Percentiles rank a stretch among this genome's conserved stretches.
Evolutionary conservation across 208 protist species (phyloP).

Genomic region (Trypanosoma conorhini): DNA sequence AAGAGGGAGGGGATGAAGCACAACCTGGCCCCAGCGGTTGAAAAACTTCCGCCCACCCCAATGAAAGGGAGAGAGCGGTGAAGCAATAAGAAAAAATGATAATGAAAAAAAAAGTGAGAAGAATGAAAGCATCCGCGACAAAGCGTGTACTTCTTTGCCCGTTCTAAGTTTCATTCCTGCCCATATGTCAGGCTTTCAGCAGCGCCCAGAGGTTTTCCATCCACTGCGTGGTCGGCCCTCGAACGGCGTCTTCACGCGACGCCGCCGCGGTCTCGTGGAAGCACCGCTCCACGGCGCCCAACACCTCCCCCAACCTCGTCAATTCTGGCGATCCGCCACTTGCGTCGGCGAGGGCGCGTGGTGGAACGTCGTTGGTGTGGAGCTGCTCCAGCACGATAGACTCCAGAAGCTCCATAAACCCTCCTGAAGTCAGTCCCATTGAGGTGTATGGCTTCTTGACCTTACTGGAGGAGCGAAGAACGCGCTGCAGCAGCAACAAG

Average conservation of each 20-base stretch:
- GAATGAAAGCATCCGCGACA: too few relatives aligned
- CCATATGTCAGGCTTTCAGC: too few relatives aligned
- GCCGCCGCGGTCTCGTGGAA: constrained; percentile 15
- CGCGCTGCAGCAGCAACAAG: constrained; percentile 41
- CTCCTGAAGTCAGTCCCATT: constrained; percentile 17
- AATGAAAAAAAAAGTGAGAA: too few relatives aligned
- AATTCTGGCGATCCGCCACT: not conserved
- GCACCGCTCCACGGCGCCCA: constrained; percentile 19
- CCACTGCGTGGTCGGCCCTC: constrained; percentile 4
- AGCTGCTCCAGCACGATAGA: constrained; percentile 18
- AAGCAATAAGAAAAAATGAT: too few relatives aligned
- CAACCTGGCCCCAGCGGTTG: too few relatives aligned
- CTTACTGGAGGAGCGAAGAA: not conserved
- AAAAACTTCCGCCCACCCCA: too few relatives aligned
- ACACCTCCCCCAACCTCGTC: constrained; percentile 17
- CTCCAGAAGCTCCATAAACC: constrained; percentile 29
- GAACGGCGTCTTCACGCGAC: not conserved
- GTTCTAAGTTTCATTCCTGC: too few relatives aligned
- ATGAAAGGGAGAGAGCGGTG: too few relatives aligned
- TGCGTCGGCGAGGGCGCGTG: not conserved
- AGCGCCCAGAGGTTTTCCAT: not conserved
- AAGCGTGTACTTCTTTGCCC: too few relatives aligned
- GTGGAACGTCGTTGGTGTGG: not conserved
- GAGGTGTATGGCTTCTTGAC: constrained; percentile 12
- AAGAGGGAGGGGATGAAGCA: too few relatives aligned